Evolutionary conservation across 495 filamentous ascomycete species (phyloP).

Genomic region (Neurospora sublineolata): DNA sequence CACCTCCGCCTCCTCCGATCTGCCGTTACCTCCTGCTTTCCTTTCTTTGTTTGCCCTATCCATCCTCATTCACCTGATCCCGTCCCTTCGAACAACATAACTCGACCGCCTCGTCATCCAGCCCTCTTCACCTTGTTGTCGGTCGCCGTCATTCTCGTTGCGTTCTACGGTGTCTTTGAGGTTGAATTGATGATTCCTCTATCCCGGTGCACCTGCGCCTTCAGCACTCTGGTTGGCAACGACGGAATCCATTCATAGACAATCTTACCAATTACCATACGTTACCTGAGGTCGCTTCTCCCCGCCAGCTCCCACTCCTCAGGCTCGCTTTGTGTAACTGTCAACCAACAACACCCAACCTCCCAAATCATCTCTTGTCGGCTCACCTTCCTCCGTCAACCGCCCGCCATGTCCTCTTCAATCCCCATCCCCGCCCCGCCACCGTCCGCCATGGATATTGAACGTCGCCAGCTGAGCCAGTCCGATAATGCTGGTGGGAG

Average conservation of each 20-base stretch:
- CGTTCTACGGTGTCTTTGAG: not conserved
- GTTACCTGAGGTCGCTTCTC: not conserved
- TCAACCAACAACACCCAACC: not conserved
- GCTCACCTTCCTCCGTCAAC: not conserved
- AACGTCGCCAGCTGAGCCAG: conserved; percentile 22
- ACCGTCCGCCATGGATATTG: conserved; percentile 19
- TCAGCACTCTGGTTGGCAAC: not conserved
- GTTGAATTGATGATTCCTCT: not conserved
- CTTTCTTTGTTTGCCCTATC: not conserved
- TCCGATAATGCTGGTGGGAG: conserved; percentile 29
- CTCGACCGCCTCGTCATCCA: not conserved
- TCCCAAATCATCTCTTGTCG: not conserved
- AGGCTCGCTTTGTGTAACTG: not conserved
- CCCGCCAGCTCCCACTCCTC: not conserved
- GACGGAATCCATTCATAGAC: not conserved
- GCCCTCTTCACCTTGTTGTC: not conserved
- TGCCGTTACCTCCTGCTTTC: not conserved
- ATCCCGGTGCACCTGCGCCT: not conserved
- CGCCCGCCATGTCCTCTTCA: conserved; percentile 36
- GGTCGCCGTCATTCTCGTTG: not conserved
- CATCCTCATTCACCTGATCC: not conserved
- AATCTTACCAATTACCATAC: not conserved
- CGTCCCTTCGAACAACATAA: not conserved
- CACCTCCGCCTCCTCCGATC: not conserved
- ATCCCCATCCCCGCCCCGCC: conserved; percentile 39